These are phyloP conservation scores for Amanita brunnescens DNA, from an alignment of 768 basidiomycete genomes.

Conservation along the genomic window DNA sequence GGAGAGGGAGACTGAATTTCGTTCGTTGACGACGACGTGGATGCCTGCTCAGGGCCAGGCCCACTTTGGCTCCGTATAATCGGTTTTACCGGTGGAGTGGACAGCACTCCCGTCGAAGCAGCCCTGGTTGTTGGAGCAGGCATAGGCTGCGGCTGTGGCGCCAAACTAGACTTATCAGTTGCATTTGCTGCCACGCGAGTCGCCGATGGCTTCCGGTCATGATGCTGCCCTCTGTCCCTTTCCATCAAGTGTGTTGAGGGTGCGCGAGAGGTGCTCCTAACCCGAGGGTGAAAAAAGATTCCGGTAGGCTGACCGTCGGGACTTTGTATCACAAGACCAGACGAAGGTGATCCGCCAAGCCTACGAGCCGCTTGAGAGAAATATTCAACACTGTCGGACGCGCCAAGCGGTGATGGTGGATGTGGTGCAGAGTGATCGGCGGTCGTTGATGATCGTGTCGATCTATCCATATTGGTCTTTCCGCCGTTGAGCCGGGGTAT, in stretches of 20 bases:
- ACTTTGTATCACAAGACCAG: conserved; percentile 84
- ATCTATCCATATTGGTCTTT: conserved; percentile 57
- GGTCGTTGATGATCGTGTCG: conserved; percentile 41
- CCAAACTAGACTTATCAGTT: background rate
- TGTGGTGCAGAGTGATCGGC: conserved; percentile 30
- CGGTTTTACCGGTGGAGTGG: background rate
- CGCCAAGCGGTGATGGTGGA: conserved; percentile 65
- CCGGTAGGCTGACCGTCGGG: conserved; percentile 93
- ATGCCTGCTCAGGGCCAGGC: conserved; percentile 6
- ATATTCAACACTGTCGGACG: conserved; percentile 69
- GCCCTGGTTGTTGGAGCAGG: background rate
- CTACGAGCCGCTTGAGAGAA: conserved; percentile 63
- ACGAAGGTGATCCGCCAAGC: conserved; percentile 68
- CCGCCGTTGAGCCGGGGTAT: conserved; percentile 3
- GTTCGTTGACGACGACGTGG: background rate
- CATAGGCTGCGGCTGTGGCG: background rate
- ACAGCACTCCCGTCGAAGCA: conserved; percentile 2
- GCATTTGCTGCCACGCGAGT: background rate
- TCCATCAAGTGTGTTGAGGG: conserved; percentile 36
- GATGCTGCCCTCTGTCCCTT: conserved; percentile 33
- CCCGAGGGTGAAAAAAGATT: conserved; percentile 86
- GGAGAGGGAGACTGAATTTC: background rate
- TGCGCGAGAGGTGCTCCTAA: conserved; percentile 27
- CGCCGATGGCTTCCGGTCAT: conserved; percentile 2
- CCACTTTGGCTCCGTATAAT: conserved; percentile 6